Evolutionary conservation across 345 rosid species (phyloP).

Genomic region (Pugionium dolabratum): DNA sequence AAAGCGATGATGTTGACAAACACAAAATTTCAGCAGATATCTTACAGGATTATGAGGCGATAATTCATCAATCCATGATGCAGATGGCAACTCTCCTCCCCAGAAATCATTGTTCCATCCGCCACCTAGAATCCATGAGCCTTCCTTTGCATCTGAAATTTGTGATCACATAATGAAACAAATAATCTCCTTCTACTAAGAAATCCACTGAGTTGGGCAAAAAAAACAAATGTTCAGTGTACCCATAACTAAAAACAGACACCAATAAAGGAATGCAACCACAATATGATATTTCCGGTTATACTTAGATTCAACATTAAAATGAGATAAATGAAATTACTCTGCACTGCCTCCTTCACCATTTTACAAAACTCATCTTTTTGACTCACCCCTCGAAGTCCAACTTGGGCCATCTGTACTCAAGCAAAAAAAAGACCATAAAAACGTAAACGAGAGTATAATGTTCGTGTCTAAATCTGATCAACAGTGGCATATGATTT

Average conservation of each 20-base stretch:
- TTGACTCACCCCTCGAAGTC: constrained; percentile 54
- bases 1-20: constrained; percentile 13
- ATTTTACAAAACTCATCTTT: constrained; percentile 72
- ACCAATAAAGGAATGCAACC: constrained; percentile 10
- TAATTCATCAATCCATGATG: constrained; percentile 81
- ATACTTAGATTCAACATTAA: constrained; percentile 10
- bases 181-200: background rate
- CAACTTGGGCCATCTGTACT: constrained; percentile 65
- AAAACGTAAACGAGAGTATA: background rate
- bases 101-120: constrained; percentile 97
- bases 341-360: constrained; percentile 69
- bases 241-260: constrained; percentile 7
- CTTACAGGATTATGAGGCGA: constrained; percentile 77
- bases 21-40: background rate
- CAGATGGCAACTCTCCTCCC: constrained; percentile 89
- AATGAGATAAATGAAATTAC: constrained; percentile 45
- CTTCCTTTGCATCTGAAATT: constrained; percentile 54
- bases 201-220: background rate
- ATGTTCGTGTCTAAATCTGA: background rate
- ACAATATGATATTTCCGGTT: background rate
- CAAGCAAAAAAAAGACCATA: background rate
- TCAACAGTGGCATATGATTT: background rate
- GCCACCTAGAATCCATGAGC: constrained; percentile 87
- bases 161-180: background rate
- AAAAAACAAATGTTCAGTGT: background rate